Evolutionary conservation across 1,284 basidiomycete genomes (phyloP).

Genomic region (Marasmius oreades): DNA sequence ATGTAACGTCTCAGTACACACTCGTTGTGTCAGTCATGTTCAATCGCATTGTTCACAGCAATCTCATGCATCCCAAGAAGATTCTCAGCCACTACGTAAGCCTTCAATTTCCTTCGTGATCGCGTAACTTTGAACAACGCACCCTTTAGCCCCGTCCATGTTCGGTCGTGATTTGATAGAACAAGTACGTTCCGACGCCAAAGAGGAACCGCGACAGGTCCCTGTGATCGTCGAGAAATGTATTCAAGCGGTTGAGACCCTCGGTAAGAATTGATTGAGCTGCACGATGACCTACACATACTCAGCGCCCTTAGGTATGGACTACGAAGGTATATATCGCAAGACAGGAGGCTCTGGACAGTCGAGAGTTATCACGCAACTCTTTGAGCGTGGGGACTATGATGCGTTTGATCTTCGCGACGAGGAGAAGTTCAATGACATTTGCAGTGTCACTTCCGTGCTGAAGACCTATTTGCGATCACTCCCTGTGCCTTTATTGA

Average conservation of each 20-base stretch:
- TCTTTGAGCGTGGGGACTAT: slow-evolving; percentile 94
- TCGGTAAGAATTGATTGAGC: slow-evolving; percentile 50
- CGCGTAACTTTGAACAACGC: slow-evolving; percentile 10
- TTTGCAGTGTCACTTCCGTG: slow-evolving; percentile 94
- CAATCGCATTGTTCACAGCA: slow-evolving; percentile 56
- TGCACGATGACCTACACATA: not conserved
- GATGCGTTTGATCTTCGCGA: slow-evolving; percentile 85
- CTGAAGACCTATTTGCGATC: slow-evolving; percentile 96
- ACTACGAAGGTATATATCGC: slow-evolving; percentile 95
- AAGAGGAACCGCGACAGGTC: slow-evolving; percentile 58
- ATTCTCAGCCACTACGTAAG: slow-evolving; percentile 50
- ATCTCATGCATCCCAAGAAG: slow-evolving; percentile 32
- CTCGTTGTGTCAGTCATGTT: slow-evolving; percentile 64
- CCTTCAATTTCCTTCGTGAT: slow-evolving; percentile 14
- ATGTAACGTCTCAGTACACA: slow-evolving; percentile 72
- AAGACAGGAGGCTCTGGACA: slow-evolving; percentile 94
- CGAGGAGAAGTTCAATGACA: slow-evolving; percentile 91
- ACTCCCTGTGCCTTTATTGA: slow-evolving; percentile 87
- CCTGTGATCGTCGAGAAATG: slow-evolving; percentile 95
- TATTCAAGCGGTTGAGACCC: slow-evolving; percentile 85
- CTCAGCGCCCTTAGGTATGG: slow-evolving; percentile 54
- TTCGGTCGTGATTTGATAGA: slow-evolving; percentile 87
- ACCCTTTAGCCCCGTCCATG: slow-evolving; percentile 71
- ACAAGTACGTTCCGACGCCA: slow-evolving; percentile 75
- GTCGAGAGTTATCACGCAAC: slow-evolving; percentile 89